Base-by-base conservation (phyloP, 352 stramenopile species). In the Thraustotheca clavata region DNA sequence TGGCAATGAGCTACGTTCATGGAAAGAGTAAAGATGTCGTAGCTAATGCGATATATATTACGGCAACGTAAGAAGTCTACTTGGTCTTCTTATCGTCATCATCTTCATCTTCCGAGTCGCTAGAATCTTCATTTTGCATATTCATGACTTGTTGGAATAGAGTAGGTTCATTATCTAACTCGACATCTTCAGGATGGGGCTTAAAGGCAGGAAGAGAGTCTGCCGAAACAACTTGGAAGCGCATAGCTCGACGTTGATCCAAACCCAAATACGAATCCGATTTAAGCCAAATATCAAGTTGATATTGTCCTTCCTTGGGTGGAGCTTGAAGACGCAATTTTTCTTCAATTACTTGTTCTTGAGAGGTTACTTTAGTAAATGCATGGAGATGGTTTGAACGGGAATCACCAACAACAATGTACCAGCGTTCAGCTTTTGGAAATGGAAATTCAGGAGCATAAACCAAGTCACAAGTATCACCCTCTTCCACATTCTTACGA, bases 161-260 rank as follows among this genome's bases (percentile, higher is more conserved):
- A 35, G 96, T 99, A 20, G 97, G 96, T 73, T 99, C 97, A 69
- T 99, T 98, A 82, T 99, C 97, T 73, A 99, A 86, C 70, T 98
- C 94, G 67, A 98, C 78, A 82, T 99, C 97, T 61, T 99, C 97
- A 43, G 94, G 94, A 71, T 99, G 97, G 29, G 97, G 77, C 73
- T 97, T 83, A 76, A 96, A 99, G 68, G 98, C 89, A 12, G 96
- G 96, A 41, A 99, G 77, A 27, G 76, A 74, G 5, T 89, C 77
- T 60, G 96, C 91, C 59, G 97, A 79, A 48, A 97, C 75, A 16
- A 98, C 96, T 35, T 89, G 95, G 66, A 99, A 97, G 69, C 96
- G 60, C 12, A 75, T 0, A 67, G 3, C 62, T 29, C 74, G 48
- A 61, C 89, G 89, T 71, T 98, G 71, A 72, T 99, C 96, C 61